These are phyloP conservation scores for Iberis pinnata DNA, from an alignment of 345 rosid genomes.

Conservation along the genomic window DNA sequence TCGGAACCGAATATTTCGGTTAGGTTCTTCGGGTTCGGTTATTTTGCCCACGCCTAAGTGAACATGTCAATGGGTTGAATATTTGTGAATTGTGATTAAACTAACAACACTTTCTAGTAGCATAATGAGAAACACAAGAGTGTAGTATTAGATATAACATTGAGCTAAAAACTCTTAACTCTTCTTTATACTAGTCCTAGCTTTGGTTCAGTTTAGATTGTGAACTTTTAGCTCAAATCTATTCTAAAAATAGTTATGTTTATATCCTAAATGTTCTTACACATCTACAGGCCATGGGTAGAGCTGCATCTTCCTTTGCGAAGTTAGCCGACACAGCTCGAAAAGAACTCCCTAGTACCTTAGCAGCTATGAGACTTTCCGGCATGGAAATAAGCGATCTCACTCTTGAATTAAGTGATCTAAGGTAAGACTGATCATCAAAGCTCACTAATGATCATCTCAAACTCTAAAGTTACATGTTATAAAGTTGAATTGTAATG, in stretches of 20 bases:
- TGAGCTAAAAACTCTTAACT: not conserved
- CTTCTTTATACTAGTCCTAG: conserved; percentile 6
- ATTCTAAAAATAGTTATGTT: not conserved
- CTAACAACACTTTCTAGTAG: too few relatives aligned
- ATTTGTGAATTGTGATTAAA: too few relatives aligned
- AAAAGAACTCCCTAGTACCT: conserved; percentile 86
- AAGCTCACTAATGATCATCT: not conserved
- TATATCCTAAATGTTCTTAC: not conserved
- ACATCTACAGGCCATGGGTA: conserved; percentile 57
- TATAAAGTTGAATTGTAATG: not conserved
- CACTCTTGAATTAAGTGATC: conserved; percentile 79
- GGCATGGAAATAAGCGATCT: conserved; percentile 99
- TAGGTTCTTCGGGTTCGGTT: too few relatives aligned
- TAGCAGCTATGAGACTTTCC: conserved; percentile 89
- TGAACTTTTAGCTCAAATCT: not conserved
- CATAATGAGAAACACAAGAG: not conserved
- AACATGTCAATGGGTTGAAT: too few relatives aligned
- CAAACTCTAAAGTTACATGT: not conserved
- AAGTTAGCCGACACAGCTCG: conserved; percentile 91
- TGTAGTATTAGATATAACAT: not conserved
- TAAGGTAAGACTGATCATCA: conserved; percentile 59
- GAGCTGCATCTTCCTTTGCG: conserved; percentile 81
- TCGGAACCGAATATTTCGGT: too few relatives aligned
- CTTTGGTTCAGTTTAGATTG: not conserved
- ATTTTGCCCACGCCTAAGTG: too few relatives aligned